A percentile compares a stretch with the other conserved stretches of the same genome.
Conservation (phyloP, 202 grass and related monocot genomes). For the Setaria italica region DNA sequence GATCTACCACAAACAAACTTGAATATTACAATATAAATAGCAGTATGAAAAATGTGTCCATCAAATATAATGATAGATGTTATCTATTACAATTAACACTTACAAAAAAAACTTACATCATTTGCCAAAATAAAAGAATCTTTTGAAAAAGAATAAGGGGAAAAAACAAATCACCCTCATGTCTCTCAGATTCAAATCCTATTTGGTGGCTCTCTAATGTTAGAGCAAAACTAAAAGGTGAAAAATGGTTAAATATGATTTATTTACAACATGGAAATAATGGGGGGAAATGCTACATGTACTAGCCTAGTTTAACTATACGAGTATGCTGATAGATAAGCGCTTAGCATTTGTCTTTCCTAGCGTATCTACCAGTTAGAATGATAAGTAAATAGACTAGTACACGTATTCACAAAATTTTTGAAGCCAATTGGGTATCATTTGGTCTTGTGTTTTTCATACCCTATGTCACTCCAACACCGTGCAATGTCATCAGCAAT, state of each 20-base stretch:
- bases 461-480: conserved; percentile 37
- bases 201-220: conserved; percentile 12
- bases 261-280: conserved; percentile 42
- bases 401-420: conserved; percentile 26
- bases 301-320: conserved; percentile 46
- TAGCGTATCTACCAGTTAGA: conserved; percentile 26
- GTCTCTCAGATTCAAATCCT: neutral
- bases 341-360: neutral
- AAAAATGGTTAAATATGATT: conserved; percentile 12
- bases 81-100: conserved; percentile 35
- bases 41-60: neutral
- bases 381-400: conserved; percentile 31
- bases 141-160: neutral
- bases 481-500: conserved; percentile 58
- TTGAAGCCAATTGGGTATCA: neutral
- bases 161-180: neutral
- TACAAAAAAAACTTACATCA: conserved; percentile 19
- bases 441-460: conserved; percentile 29
- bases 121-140: conserved; percentile 14
- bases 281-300: neutral
- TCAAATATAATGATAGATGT: neutral
- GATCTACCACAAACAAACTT: too few relatives aligned
- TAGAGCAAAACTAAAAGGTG: conserved; percentile 27
- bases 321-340: conserved; percentile 19
- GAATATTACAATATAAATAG: too few relatives aligned